Base-by-base conservation (phyloP, 257 asterid species). In the Ajuga chamaepitys region DNA sequence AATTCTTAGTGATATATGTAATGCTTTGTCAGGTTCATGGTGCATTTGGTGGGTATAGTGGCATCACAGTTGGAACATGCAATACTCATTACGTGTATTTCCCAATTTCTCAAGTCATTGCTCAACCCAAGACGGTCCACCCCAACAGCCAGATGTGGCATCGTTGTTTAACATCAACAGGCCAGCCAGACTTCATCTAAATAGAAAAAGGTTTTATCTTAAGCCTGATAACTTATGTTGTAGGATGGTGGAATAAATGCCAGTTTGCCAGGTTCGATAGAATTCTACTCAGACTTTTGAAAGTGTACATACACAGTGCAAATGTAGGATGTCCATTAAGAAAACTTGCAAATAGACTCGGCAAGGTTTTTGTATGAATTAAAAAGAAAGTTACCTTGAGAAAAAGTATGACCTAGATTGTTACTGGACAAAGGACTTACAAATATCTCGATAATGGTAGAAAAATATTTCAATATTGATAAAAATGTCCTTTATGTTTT, bases 81-180 rank as follows among this genome's bases (percentile, higher is more conserved):
- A 89, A 89, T 57, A 89, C 96, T 3, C 99, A 93, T 50, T 93
- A 89, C 48, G 97, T 78, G 44, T 93, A 89, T 77, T 83, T 93
- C 58, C 99, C 99, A 0, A 89, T 93, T 42, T 91, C 97, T 2
- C 90, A 87, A 81, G 99, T 89, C 73, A 93, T 93, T 21, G 75
- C 83, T 40, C 83, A 81, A 68, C 88, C 99, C 42, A 81, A 77
- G 62, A 67, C 80, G 12, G 75, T 93, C 14, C 95, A 93, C 74
- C 95, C 85, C 9, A 93, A 89, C 81, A 93, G 97, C 73, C 95
- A 95, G 3, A 93, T 93, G 99, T 93, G 99, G 99, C 99, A 93
- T 78, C 96, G 99, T 76, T 93, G 99, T 81, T 80, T 89, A 65
- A 93, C 99, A 2, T 93, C 99, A 25, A 93, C 99, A 1, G 90